These are phyloP conservation scores for Hanseniaspora clermontiae DNA, from an alignment of 805 yeast species.

Conservation along the genomic window DNA sequence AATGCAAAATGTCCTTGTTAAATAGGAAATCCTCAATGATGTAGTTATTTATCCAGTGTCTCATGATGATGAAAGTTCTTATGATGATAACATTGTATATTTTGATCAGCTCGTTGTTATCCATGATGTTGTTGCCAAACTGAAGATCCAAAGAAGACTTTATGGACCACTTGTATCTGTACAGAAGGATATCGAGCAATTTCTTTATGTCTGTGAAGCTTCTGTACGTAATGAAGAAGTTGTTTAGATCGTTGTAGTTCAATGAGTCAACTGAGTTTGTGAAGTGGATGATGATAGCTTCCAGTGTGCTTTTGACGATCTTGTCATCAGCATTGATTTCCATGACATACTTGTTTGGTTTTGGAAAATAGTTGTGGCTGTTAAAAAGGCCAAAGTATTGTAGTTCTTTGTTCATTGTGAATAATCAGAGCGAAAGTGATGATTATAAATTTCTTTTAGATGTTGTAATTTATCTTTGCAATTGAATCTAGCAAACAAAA, in stretches of 20 bases:
- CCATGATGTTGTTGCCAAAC: neutral
- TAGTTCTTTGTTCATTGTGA: neutral
- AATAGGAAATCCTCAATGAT: slow-evolving; percentile 72
- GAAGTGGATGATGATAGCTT: slow-evolving; percentile 40
- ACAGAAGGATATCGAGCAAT: slow-evolving; percentile 47
- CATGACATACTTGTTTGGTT: slow-evolving; percentile 22
- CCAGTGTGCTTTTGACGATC: slow-evolving; percentile 22
- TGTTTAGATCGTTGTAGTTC: slow-evolving; percentile 67
- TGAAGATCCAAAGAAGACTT: neutral
- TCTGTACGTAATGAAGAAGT: slow-evolving; percentile 76
- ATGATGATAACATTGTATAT: slow-evolving; percentile 57
- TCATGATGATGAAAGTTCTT: slow-evolving; percentile 70
- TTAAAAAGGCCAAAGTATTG: slow-evolving; percentile 11
- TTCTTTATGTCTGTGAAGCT: slow-evolving; percentile 48
- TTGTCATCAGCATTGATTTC: slow-evolving; percentile 17
- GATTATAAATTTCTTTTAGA: too few species aligned
- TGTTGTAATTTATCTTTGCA: too few species aligned
- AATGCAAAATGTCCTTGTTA: slow-evolving; percentile 35
- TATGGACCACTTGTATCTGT: slow-evolving; percentile 60
- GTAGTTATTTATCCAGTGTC: slow-evolving; percentile 85
- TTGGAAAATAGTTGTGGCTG: slow-evolving; percentile 23
- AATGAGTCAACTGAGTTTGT: slow-evolving; percentile 58
- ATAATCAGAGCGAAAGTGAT: neutral
- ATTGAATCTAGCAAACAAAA: too few species aligned
- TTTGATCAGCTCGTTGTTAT: slow-evolving; percentile 26